phyloP scores from a whole-genome alignment of 176 grass and related monocot species.

The Pontederia paniculata region DNA sequence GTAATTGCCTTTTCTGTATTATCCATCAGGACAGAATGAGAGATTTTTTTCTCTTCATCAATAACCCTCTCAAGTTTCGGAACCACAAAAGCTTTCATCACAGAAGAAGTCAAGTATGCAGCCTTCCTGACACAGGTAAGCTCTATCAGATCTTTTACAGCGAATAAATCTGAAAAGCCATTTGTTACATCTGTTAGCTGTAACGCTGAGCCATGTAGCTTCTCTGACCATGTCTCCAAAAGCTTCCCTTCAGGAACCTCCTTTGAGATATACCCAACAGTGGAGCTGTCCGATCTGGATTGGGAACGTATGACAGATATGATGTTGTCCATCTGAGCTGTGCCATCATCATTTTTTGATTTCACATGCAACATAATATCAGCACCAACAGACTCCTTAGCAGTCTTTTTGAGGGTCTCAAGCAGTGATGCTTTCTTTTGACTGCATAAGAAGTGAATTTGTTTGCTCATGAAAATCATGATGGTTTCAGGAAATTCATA shows the following conservation, averaged over 20 bases:
- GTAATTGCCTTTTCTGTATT: slow-evolving; percentile 74
- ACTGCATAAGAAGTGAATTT: slow-evolving; percentile 72
- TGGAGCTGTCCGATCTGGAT: slow-evolving; percentile 39
- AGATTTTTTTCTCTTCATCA: slow-evolving; percentile 73
- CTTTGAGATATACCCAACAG: slow-evolving; percentile 65
- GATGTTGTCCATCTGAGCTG: slow-evolving; percentile 60
- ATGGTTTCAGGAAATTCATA: slow-evolving; percentile 95
- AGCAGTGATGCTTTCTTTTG: slow-evolving; percentile 70
- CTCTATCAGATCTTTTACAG: slow-evolving; percentile 41
- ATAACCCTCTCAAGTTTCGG: slow-evolving; percentile 80
- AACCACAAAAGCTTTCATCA: slow-evolving; percentile 86
- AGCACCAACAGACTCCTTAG: slow-evolving; percentile 53
- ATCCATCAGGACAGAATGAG: slow-evolving; percentile 82
- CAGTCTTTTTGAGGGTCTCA: slow-evolving; percentile 51
- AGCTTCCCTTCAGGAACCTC: slow-evolving; percentile 83
- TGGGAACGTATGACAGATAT: slow-evolving; percentile 37
- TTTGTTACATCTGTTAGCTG: slow-evolving; percentile 61
- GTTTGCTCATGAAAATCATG: slow-evolving; percentile 58
- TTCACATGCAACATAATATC: slow-evolving; percentile 79
- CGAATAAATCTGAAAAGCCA: slow-evolving; percentile 64
- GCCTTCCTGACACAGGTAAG: slow-evolving; percentile 52
- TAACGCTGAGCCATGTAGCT: slow-evolving; percentile 35
- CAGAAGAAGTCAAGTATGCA: slow-evolving; percentile 59
- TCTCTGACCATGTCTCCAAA: slow-evolving; percentile 65
- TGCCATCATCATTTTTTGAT: slow-evolving; percentile 57